Conservation (phyloP, 176 grass and related monocot species). For the Carex myosuroides region DNA sequence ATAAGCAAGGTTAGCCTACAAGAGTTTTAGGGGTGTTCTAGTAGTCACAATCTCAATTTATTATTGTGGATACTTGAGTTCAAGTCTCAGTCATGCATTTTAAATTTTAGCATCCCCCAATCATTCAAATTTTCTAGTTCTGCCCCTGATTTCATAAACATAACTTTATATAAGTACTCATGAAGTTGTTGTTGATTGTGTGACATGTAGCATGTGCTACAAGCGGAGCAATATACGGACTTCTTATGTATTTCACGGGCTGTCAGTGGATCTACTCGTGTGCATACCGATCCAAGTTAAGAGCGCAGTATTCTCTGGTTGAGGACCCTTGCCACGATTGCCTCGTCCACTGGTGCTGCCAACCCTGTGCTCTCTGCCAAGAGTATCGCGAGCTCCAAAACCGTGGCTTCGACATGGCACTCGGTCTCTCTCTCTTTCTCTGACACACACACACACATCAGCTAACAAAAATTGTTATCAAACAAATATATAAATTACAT, state of each 20-base stretch:
- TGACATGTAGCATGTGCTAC: slow-evolving; percentile 28
- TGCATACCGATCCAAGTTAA: slow-evolving; percentile 50
- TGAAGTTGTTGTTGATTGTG: neutral
- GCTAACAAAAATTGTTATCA: neutral
- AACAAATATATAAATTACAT: neutral
- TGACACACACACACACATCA: neutral
- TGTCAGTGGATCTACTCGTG: slow-evolving; percentile 36
- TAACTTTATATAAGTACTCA: neutral
- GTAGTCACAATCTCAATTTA: too few species aligned
- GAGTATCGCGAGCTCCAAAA: slow-evolving; percentile 55
- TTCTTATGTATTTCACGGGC: slow-evolving; percentile 18
- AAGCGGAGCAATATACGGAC: slow-evolving; percentile 29
- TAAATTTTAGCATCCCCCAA: too few species aligned
- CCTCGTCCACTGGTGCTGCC: slow-evolving; percentile 54
- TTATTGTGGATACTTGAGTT: too few species aligned
- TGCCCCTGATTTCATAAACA: neutral
- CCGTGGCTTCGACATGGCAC: slow-evolving; percentile 45
- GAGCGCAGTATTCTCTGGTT: slow-evolving; percentile 30
- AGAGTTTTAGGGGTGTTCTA: neutral
- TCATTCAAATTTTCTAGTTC: too few species aligned
- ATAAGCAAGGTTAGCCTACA: neutral
- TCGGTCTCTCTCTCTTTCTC: slow-evolving; percentile 15
- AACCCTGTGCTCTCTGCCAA: slow-evolving; percentile 46
- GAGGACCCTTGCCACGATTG: slow-evolving; percentile 57
- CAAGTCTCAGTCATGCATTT: too few species aligned